Base-by-base conservation (phyloP, 108 stramenopile species). In the Nitzschia sp. region DNA sequence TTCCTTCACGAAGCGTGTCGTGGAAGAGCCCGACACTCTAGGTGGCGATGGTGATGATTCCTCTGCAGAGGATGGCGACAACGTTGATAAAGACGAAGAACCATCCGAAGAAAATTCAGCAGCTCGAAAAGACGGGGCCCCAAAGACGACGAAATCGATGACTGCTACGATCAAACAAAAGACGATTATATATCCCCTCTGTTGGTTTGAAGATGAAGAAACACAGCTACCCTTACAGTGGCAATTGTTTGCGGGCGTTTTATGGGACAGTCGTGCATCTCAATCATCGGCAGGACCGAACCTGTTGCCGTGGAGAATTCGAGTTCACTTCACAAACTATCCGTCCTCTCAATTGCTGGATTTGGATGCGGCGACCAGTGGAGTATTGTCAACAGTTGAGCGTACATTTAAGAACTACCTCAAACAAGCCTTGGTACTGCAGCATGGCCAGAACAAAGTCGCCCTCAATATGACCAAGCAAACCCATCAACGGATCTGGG, bases 141-240 rank as follows among this genome's bases (percentile, higher is more conserved):
- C 32, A 17, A 23, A 33, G 27, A 26, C 27, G 21, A 50, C 4
- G 33, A 34, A 21, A 27, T 8, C 21, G 15, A 58, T 1, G 27
- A 59, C 19, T 13, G 21, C 47, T 38, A 34, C 1, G 26, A 36
- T 9, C 1, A 56, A 45, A 55, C 36, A 27, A 5, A 27, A 31
- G 0, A 53, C 29, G 19, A 22, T 30, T 1, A 11, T 46, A 13
- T 89, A 75, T 78, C 86, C 87, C 16, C 68, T 68, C 23, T 93
- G 91, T 44, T 93, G 92, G 92, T 93, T 90, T 58, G 87, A 93
- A 73, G 92, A 93, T 58, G 88, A 84, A 64, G 77, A 44, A 31
- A 86, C 85, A 35, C 73, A 79, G 25, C 21, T 65, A 33, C 81
- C 92, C 17, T 75, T 93, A 8, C 72, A 83, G 45, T 93, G 92